Percentiles rank a stretch among this genome's conserved stretches.
Conservation (phyloP, 257 asterid species). For the Pogostemon cablin region DNA sequence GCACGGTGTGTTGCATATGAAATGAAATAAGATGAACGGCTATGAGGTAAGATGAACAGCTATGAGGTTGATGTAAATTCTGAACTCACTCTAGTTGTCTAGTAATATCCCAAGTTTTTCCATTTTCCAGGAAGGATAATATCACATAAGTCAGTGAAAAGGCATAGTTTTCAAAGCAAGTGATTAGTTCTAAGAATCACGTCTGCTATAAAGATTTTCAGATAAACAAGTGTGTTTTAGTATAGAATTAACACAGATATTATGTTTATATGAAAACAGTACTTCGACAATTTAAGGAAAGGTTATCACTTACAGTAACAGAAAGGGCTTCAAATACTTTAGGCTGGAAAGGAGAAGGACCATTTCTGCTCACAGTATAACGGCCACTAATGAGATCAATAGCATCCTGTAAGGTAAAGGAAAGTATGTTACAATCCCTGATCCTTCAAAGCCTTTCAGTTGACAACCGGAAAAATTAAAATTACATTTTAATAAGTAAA, state of each 20-base stretch:
- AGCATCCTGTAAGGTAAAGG: slow-evolving; percentile 64
- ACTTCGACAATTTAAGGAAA: slow-evolving; percentile 25
- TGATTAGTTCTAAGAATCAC: too few species aligned
- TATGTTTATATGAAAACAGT: slow-evolving; percentile 23
- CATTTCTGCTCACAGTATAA: slow-evolving; percentile 61
- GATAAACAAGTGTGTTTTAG: too few species aligned
- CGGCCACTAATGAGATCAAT: slow-evolving; percentile 92
- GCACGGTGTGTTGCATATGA: neutral
- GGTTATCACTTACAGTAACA: slow-evolving; percentile 71
- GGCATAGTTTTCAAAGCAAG: too few species aligned
- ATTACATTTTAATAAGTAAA: neutral
- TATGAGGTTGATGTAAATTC: neutral
- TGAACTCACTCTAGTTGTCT: too few species aligned
- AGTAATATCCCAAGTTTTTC: too few species aligned
- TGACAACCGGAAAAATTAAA: neutral
- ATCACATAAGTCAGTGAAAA: too few species aligned
- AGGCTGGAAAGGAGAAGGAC: slow-evolving; percentile 61
- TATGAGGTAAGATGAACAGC: slow-evolving; percentile 1
- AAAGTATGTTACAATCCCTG: slow-evolving; percentile 23
- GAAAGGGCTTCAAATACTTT: slow-evolving; percentile 68
- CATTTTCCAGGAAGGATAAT: too few species aligned
- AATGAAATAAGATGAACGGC: neutral
- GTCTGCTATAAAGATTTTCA: too few species aligned
- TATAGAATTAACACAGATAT: slow-evolving; percentile 12
- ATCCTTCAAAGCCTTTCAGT: neutral